phyloP scores from a whole-genome alignment of 495 filamentous ascomycete species.

The Neurospora hispaniola region DNA sequence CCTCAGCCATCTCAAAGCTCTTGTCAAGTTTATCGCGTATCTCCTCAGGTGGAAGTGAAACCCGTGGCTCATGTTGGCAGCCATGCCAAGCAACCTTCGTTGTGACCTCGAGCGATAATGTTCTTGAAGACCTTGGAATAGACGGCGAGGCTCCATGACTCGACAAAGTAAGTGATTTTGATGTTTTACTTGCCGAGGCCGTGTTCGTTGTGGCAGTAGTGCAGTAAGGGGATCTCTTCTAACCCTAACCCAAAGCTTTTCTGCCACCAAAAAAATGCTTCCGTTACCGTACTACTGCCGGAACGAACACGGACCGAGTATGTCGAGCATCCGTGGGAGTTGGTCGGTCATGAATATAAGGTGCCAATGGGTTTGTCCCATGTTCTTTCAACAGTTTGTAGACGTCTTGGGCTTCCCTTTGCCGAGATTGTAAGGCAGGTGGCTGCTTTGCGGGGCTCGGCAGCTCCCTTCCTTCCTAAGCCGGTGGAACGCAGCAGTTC shows the following conservation, averaged over 20 bases:
- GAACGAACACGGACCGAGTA: too few species aligned
- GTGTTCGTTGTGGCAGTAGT: too few species aligned
- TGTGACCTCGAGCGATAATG: slow-evolving; percentile 13
- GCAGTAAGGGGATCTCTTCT: too few species aligned
- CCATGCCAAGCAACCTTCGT: slow-evolving; percentile 29
- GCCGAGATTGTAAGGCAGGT: slow-evolving; percentile 27
- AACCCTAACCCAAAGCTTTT: too few species aligned
- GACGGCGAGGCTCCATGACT: slow-evolving; percentile 24
- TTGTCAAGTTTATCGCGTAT: slow-evolving; percentile 14
- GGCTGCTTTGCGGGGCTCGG: slow-evolving; percentile 16
- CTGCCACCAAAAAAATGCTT: too few species aligned
- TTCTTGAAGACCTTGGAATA: slow-evolving; percentile 15
- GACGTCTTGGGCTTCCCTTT: slow-evolving; percentile 25
- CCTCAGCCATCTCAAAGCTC: slow-evolving; percentile 11
- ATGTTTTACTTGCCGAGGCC: slow-evolving; percentile 11
- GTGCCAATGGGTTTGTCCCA: slow-evolving; percentile 21
- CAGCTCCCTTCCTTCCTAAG: too few species aligned
- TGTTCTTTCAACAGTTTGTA: slow-evolving; percentile 1
- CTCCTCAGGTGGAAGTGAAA: slow-evolving; percentile 2
- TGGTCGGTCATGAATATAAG: slow-evolving; percentile 18
- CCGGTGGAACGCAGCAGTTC: too few species aligned
- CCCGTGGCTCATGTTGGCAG: slow-evolving; percentile 25
- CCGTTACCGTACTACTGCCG: too few species aligned
- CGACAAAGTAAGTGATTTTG: slow-evolving; percentile 24
- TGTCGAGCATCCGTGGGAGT: slow-evolving; percentile 23